These are phyloP conservation scores for Blastocystis sp. DNA, from an alignment of 352 stramenopile species.

Conservation along the genomic window DNA sequence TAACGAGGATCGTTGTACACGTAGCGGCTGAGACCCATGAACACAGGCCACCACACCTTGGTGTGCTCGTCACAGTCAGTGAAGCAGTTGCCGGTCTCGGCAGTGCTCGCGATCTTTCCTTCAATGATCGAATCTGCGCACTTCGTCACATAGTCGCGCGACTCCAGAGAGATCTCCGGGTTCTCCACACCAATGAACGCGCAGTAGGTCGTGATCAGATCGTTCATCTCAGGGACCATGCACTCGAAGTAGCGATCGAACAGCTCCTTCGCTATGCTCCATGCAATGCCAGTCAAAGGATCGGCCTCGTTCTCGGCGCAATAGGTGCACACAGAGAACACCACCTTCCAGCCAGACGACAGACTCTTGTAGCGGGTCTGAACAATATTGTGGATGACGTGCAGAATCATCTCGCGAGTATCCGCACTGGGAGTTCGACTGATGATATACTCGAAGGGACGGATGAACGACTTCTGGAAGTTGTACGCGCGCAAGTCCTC, in stretches of 20 bases:
- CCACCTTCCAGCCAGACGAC: slow-evolving; percentile 84
- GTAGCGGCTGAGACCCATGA: slow-evolving; percentile 87
- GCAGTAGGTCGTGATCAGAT: slow-evolving; percentile 77
- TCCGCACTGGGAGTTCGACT: slow-evolving; percentile 72
- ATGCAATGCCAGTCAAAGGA: slow-evolving; percentile 67
- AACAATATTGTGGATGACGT: slow-evolving; percentile 84
- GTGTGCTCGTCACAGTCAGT: slow-evolving; percentile 68
- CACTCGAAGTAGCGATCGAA: slow-evolving; percentile 76
- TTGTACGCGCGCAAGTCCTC: slow-evolving; percentile 95
- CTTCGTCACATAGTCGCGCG: slow-evolving; percentile 65
- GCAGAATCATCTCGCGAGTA: slow-evolving; percentile 81
- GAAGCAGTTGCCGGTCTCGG: slow-evolving; percentile 60
- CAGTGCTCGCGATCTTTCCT: slow-evolving; percentile 56
- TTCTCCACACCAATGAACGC: slow-evolving; percentile 71
- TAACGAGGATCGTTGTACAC: slow-evolving; percentile 78
- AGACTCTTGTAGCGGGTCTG: slow-evolving; percentile 78
- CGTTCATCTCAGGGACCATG: slow-evolving; percentile 71
- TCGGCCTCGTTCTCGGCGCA: slow-evolving; percentile 69
- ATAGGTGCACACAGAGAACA: slow-evolving; percentile 83
- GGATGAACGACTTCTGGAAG: slow-evolving; percentile 95
- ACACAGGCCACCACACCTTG: slow-evolving; percentile 88
- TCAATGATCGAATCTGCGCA: slow-evolving; percentile 64
- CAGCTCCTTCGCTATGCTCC: slow-evolving; percentile 67
- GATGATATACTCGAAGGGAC: slow-evolving; percentile 90
- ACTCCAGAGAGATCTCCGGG: slow-evolving; percentile 70